Percentiles rank a stretch among this genome's conserved stretches.
These are phyloP conservation scores for Paramyrothecium sp. DNA, from an alignment of 2,329 filamentous ascomycete species.

Conservation along the genomic window DNA sequence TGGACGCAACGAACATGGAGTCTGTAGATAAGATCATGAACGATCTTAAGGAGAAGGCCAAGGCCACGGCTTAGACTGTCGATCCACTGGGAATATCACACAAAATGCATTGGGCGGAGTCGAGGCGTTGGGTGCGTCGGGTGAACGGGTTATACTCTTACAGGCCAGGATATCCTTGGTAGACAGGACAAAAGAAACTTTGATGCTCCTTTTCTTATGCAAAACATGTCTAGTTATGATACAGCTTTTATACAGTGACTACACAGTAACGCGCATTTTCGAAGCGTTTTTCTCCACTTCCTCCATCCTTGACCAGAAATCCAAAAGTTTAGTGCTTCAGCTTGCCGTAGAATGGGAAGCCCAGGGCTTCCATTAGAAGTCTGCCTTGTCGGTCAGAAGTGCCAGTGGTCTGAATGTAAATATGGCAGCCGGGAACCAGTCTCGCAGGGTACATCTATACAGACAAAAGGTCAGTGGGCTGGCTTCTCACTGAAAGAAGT, in stretches of 20 bases:
- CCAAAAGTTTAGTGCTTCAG: constrained; percentile 37
- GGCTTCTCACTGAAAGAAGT: neutral
- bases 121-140: constrained; percentile 16
- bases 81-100: neutral
- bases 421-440: constrained; percentile 83
- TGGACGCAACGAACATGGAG: constrained; percentile 89
- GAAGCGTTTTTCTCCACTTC: neutral
- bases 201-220: neutral
- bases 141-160: neutral
- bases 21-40: constrained; percentile 74
- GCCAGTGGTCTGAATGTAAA: constrained; percentile 81
- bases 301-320: neutral
- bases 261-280: neutral
- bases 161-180: neutral
- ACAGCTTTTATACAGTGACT: constrained; percentile 31
- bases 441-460: constrained; percentile 56
- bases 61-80: constrained; percentile 21
- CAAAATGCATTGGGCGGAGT: constrained; percentile 35
- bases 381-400: constrained; percentile 83
- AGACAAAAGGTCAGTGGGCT: constrained; percentile 9
- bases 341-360: constrained; percentile 76
- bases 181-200: neutral
- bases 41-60: constrained; percentile 56
- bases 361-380: constrained; percentile 55
- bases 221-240: constrained; percentile 18